Percentiles rank a stretch among this genome's conserved stretches.
Evolutionary conservation across 768 basidiomycete genomes (phyloP).

Genomic region (Russula brevipes): DNA sequence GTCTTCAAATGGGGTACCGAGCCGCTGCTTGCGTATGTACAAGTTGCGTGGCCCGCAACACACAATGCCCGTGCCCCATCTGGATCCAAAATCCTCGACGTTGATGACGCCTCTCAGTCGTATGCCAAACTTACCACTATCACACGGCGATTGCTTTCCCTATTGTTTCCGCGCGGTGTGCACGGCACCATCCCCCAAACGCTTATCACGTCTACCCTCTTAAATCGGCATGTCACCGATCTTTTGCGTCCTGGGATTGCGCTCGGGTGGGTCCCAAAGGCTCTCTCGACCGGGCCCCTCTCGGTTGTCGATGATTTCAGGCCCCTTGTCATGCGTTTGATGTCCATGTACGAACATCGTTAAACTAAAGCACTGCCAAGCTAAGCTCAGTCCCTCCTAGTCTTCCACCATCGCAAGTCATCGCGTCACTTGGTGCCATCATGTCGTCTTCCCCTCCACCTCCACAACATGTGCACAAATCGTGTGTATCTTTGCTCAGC

Average conservation of each 20-base stretch:
- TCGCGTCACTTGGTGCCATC: constrained; percentile 53
- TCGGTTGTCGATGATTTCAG: constrained; percentile 45
- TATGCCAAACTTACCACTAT: constrained; percentile 42
- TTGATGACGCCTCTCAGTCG: constrained; percentile 40
- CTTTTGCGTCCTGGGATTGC: constrained; percentile 55
- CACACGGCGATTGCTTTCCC: constrained; percentile 39
- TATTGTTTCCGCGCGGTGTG: constrained; percentile 52
- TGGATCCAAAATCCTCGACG: constrained; percentile 41
- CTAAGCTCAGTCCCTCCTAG: constrained; percentile 35
- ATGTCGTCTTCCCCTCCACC: constrained; percentile 41
- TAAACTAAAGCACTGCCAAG: not conserved
- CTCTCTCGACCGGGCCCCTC: constrained; percentile 36
- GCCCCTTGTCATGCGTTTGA: constrained; percentile 49
- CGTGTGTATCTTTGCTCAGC: constrained; percentile 60
- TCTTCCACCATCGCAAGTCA: constrained; percentile 59
- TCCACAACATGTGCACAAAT: constrained; percentile 50
- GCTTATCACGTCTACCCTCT: constrained; percentile 50
- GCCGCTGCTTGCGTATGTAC: constrained; percentile 45
- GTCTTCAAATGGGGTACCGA: constrained; percentile 69
- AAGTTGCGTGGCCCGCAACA: constrained; percentile 37
- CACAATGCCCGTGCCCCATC: constrained; percentile 19
- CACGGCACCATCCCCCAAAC: constrained; percentile 51
- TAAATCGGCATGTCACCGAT: constrained; percentile 55
- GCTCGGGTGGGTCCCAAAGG: constrained; percentile 70
- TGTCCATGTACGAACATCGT: constrained; percentile 51